phyloP scores from a whole-genome alignment of 1,284 basidiomycete species.

The Peniophora sp. region DNA sequence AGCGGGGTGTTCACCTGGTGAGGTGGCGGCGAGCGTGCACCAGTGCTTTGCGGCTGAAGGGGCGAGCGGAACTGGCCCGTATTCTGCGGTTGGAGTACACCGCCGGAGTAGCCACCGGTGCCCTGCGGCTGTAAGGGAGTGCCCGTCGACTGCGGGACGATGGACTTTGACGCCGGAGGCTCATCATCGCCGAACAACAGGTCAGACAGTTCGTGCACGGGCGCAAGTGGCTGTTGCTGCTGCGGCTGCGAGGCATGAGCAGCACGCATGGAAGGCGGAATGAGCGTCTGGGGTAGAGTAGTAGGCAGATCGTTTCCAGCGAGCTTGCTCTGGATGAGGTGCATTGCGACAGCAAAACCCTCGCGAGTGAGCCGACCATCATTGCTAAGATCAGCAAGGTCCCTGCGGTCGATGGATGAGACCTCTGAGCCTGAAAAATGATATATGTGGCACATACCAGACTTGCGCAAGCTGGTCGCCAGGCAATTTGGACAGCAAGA shows the following conservation, averaged over 20 bases:
- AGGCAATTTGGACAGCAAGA: slow-evolving; percentile 86
- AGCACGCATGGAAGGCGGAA: slow-evolving; percentile 75
- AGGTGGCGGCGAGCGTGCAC: not conserved
- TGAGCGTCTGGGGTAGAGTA: slow-evolving; percentile 62
- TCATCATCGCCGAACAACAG: slow-evolving; percentile 46
- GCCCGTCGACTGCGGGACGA: slow-evolving; percentile 2
- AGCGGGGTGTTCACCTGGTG: not conserved
- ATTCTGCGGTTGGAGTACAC: slow-evolving; percentile 30
- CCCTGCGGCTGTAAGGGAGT: not conserved
- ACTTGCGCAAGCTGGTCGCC: slow-evolving; percentile 83
- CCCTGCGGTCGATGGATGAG: slow-evolving; percentile 51
- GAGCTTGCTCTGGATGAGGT: slow-evolving; percentile 87
- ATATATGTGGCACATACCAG: slow-evolving; percentile 53
- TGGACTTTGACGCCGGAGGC: slow-evolving; percentile 15
- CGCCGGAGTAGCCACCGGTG: slow-evolving; percentile 1
- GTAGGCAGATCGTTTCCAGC: slow-evolving; percentile 79
- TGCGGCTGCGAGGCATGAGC: slow-evolving; percentile 14
- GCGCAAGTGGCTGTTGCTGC: slow-evolving; percentile 19
- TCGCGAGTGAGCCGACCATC: slow-evolving; percentile 86
- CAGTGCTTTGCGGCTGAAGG: not conserved
- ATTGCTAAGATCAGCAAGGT: slow-evolving; percentile 87
- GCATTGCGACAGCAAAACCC: slow-evolving; percentile 95
- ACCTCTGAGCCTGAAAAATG: slow-evolving; percentile 8
- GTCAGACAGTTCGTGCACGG: slow-evolving; percentile 30
- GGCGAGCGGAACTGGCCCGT: slow-evolving; percentile 14